Evolutionary conservation across 805 yeast genomes (phyloP).

Genomic region (Helenozyma baotianmanensis): DNA sequence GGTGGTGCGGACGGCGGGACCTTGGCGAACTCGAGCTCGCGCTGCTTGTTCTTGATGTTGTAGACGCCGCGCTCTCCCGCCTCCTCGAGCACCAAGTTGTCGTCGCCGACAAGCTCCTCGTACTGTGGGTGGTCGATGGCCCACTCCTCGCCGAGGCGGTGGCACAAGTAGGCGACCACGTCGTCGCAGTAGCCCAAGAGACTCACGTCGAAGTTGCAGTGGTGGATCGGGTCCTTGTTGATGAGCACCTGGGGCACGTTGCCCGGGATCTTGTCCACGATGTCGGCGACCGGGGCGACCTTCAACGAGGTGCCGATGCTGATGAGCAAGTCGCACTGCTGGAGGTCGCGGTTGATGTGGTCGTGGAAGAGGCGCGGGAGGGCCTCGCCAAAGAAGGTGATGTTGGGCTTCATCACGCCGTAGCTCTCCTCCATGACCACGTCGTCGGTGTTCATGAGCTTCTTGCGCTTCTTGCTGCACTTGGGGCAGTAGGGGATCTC

Average conservation of each 20-base stretch:
- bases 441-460: conserved; percentile 21
- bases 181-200: conserved; percentile 82
- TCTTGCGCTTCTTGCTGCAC: conserved; percentile 46
- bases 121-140: conserved; percentile 27
- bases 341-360: conserved; percentile 52
- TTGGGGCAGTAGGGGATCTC: conserved; percentile 70
- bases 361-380: conserved; percentile 69
- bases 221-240: conserved; percentile 70
- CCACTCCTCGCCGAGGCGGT: conserved; percentile 30
- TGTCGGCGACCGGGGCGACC: conserved; percentile 88
- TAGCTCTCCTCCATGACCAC: conserved; percentile 43
- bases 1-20: conserved; percentile 2
- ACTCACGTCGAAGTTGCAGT: conserved; percentile 73
- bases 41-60: conserved; percentile 4
- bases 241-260: conserved; percentile 79
- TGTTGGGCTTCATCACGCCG: conserved; percentile 90
- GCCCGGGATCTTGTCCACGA: conserved; percentile 69
- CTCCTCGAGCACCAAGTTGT: conserved; percentile 5
- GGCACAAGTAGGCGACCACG: conserved; percentile 57
- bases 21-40: conserved; percentile 3
- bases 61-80: conserved; percentile 5
- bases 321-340: conserved; percentile 69
- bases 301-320: conserved; percentile 89
- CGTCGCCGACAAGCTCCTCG: conserved; percentile 11
- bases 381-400: conserved; percentile 86